Evolutionary conservation across 495 filamentous ascomycete genomes (phyloP).

Genomic region (Clohesyomyces aquaticus): DNA sequence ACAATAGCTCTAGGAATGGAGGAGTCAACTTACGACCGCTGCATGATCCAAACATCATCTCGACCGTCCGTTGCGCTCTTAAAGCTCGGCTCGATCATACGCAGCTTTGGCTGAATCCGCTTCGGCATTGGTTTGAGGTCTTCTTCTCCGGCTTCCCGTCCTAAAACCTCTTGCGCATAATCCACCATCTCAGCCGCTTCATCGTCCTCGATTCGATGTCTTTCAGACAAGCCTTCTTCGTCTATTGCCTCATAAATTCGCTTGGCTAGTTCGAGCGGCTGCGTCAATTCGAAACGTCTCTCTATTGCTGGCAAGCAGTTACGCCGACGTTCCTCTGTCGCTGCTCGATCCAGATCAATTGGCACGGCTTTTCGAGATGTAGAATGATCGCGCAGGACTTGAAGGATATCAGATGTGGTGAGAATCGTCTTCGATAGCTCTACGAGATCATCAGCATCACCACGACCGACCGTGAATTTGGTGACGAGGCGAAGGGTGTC

Average conservation of each 20-base stretch:
- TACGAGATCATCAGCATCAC: slow-evolving; percentile 92
- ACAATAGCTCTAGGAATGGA: not conserved
- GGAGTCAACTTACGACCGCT: slow-evolving; percentile 46
- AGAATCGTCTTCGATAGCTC: slow-evolving; percentile 79
- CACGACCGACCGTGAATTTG: slow-evolving; percentile 86
- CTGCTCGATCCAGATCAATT: slow-evolving; percentile 11
- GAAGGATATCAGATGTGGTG: slow-evolving; percentile 71
- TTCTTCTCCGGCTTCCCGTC: slow-evolving; percentile 59
- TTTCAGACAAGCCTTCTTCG: slow-evolving; percentile 83
- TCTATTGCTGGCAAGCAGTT: slow-evolving; percentile 57
- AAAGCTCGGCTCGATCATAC: slow-evolving; percentile 28
- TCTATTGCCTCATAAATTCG: slow-evolving; percentile 81
- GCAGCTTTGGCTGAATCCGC: slow-evolving; percentile 27
- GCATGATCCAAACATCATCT: slow-evolving; percentile 86
- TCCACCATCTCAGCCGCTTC: slow-evolving; percentile 68
- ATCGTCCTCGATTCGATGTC: slow-evolving; percentile 73
- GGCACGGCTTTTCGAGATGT: slow-evolving; percentile 27
- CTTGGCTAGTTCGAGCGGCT: slow-evolving; percentile 68
- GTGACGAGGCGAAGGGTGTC: slow-evolving; percentile 90
- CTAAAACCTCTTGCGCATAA: slow-evolving; percentile 68
- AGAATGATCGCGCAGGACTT: slow-evolving; percentile 49
- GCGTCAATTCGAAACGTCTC: slow-evolving; percentile 66
- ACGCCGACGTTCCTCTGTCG: slow-evolving; percentile 42
- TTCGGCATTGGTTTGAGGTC: slow-evolving; percentile 46
- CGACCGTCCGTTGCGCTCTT: slow-evolving; percentile 40